These are phyloP conservation scores for Diddensiella transvaalensis DNA, from an alignment of 805 yeast genomes.

Conservation along the genomic window DNA sequence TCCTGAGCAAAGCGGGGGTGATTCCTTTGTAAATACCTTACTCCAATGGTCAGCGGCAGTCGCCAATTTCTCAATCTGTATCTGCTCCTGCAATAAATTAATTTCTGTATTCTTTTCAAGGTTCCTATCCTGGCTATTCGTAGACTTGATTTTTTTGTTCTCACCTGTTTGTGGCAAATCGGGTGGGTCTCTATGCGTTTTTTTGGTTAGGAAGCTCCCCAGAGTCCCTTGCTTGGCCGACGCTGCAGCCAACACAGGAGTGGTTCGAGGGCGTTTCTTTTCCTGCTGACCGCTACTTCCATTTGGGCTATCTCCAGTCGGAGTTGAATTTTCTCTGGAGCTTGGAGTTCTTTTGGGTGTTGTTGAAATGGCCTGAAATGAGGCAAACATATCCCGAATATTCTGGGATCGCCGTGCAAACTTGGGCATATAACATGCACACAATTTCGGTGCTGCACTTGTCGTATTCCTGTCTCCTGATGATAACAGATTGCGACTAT, in stretches of 20 bases:
- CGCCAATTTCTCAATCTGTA: background rate
- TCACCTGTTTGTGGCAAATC: background rate
- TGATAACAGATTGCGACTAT: too few species aligned
- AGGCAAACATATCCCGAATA: conserved; percentile 19
- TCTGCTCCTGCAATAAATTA: background rate
- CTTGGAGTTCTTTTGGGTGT: background rate
- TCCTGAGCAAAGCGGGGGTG: conserved; percentile 29
- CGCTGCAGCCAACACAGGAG: background rate
- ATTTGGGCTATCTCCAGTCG: background rate
- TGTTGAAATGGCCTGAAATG: background rate
- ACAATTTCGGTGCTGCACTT: conserved; percentile 11
- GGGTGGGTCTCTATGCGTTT: background rate
- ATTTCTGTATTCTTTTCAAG: background rate
- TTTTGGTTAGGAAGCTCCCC: background rate
- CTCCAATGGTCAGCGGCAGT: conserved; percentile 19
- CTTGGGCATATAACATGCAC: conserved; percentile 16
- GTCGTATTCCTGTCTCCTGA: conserved; percentile 1
- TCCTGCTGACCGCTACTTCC: background rate
- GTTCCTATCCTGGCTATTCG: too few species aligned
- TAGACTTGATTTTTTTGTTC: background rate
- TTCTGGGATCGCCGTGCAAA: conserved; percentile 16
- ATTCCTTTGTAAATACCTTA: conserved; percentile 22
- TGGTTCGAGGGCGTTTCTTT: background rate
- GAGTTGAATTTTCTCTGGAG: background rate
- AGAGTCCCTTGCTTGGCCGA: background rate